phyloP scores from a whole-genome alignment of 2,329 filamentous ascomycete species.

The Myriosclerotinia scirpicola region DNA sequence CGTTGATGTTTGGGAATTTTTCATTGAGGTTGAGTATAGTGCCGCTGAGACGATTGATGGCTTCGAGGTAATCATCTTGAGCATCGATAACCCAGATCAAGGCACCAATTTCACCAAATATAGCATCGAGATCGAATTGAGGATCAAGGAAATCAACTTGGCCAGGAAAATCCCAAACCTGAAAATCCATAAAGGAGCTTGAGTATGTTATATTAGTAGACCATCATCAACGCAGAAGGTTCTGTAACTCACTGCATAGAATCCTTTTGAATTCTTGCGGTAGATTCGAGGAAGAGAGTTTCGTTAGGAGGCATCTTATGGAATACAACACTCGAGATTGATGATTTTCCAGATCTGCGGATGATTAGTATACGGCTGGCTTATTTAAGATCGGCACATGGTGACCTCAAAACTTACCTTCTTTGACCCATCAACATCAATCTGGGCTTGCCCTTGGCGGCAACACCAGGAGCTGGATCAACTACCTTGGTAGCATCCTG shows the following conservation, averaged over 20 bases:
- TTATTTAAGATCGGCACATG: neutral
- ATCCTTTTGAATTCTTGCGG: constrained; percentile 89
- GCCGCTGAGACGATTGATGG: constrained; percentile 79
- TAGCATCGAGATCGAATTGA: constrained; percentile 85
- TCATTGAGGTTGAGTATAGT: constrained; percentile 89
- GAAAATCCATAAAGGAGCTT: constrained; percentile 98
- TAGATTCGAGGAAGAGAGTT: constrained; percentile 93
- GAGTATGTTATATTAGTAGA: constrained; percentile 23
- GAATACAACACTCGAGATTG: constrained; percentile 98
- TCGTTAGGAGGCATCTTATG: constrained; percentile 96
- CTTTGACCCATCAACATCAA: constrained; percentile 93
- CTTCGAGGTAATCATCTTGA: constrained; percentile 95
- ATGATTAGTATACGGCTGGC: constrained; percentile 30
- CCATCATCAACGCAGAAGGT: neutral
- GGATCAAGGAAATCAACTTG: constrained; percentile 92
- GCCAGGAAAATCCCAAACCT: constrained; percentile 96
- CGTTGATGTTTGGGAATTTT: constrained; percentile 88
- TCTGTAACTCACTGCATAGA: constrained; percentile 75
- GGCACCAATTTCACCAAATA: constrained; percentile 91
- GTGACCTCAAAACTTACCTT: constrained; percentile 57
- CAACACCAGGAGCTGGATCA: constrained; percentile 48
- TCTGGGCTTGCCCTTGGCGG: constrained; percentile 70
- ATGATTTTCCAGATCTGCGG: constrained; percentile 90
- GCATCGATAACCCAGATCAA: constrained; percentile 99
- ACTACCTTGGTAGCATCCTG: constrained; percentile 48